Base-by-base conservation (phyloP, 768 basidiomycete genomes). In the Suillus subaureus region DNA sequence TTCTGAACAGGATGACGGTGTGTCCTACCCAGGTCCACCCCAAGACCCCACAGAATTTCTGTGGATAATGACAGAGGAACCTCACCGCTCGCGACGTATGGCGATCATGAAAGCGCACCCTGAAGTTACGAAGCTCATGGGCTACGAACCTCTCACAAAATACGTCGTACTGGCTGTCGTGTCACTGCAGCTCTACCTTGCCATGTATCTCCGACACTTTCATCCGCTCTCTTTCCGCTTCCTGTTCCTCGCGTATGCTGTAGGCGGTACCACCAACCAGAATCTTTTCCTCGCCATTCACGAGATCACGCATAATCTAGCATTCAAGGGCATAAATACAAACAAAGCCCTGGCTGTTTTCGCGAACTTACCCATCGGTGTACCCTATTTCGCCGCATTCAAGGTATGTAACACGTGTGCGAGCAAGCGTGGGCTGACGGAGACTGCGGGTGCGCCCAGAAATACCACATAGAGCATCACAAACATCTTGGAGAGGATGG, bases 51-150 rank as follows among this genome's bases (percentile, higher is more conserved):
- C 82, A 0, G 97, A 99, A 70, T 99, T 97, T 72, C 82, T 98
- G 37, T 99, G 97, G 97, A 73, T 96, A 54, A 93, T 98, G 89
- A 97, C 94, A 0, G 97, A 99, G 78, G 97, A 99, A 73, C 97
- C 97, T 3, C 97, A 99, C 78, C 87, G 97, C 60, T 88, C 89
- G 18, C 81, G 97, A 63, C 81, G 97, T 65, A 89, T 87, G 80
- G 91, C 87, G 8, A 98, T 99, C 67, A 85, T 99, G 82, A 96
- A 96, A 72, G 91, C 92, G 0, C 96, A 99, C 73, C 97, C 97
- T 0, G 89, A 97, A 83, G 95, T 99, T 68, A 93, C 90, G 15
- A 94, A 93, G 75, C 87, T 99, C 54, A 99, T 99, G 97, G 97
- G 97, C 33, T 83, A 94, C 71, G 96, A 97, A 71, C 91, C 92